Conservation (phyloP, 345 rosid species). For the Euphorbia tirucalli region DNA sequence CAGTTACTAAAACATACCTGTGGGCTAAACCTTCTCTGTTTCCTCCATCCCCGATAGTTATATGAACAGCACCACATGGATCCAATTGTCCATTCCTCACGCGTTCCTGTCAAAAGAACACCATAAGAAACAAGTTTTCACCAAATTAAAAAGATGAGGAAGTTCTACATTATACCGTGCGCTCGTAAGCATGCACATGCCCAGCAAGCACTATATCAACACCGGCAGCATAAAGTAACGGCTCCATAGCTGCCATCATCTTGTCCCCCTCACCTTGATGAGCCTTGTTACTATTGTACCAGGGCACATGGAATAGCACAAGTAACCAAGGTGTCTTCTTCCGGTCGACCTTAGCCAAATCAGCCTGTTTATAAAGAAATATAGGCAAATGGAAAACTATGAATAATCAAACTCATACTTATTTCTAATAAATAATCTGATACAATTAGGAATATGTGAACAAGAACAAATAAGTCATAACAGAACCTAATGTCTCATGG, state of each 20-base stretch:
- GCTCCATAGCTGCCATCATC: constrained; percentile 89
- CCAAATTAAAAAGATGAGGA: constrained; percentile 10
- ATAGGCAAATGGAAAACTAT: not conserved
- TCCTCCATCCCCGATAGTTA: constrained; percentile 94
- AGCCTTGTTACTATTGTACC: constrained; percentile 90
- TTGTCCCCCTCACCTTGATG: constrained; percentile 80
- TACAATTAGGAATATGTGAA: not conserved
- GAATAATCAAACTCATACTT: not conserved
- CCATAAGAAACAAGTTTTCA: constrained; percentile 19
- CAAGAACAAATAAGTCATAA: not conserved
- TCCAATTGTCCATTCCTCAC: constrained; percentile 61
- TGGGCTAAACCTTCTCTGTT: constrained; percentile 87
- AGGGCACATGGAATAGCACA: constrained; percentile 76
- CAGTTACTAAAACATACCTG: constrained; percentile 39
- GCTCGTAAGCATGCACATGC: constrained; percentile 97
- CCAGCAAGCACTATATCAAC: constrained; percentile 80
- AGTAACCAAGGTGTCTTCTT: constrained; percentile 88
- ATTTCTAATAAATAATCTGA: not conserved
- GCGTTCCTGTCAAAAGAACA: constrained; percentile 52
- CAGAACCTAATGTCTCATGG: no score
- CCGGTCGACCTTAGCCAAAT: constrained; percentile 75
- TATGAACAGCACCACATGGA: constrained; percentile 76
- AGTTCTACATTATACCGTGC: constrained; percentile 48
- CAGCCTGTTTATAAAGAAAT: constrained; percentile 45
- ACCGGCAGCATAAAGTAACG: constrained; percentile 69